Evolutionary conservation across 2,329 filamentous ascomycete species (phyloP), one percentile per base, ranked within the genome.

Genomic region (Emmonsiellopsis sp.): DNA sequence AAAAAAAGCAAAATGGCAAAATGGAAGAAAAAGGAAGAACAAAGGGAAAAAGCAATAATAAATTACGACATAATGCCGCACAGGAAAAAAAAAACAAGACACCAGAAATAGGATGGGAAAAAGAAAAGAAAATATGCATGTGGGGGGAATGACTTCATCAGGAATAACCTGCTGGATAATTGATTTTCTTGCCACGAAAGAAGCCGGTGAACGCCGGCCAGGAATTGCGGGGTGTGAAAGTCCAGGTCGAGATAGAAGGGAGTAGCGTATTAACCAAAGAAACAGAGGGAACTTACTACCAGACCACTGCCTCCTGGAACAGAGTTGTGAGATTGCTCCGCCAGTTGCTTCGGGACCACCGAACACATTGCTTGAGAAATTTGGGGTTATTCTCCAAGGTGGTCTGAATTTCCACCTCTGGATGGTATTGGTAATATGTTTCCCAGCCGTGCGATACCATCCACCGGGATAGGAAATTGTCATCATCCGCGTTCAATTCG

Each of bases 321-420:
- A 96, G 79, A 70, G 89, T 96, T 51, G 89, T 96, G 71, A 89
- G 85, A 71, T 97, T 97, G 76, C 90, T 95, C 67, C 92, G 81
- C 92, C 92, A 97, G 73, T 97, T 97, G 77, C 91, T 96, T 65
- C 92, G 84, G 43, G 93, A 90, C 92, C 92, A 97, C 47, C 92
- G 82, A 46, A 92, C 83, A 72, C 92, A 97, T 72, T 97, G 92
- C 67, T 89, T 92, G 58, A 97, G 76, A 66, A 95, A 97, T 66
- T 91, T 94, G 54, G 80, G 76, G 67, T 91, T 86, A 68, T 92
- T 87, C 70, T 96, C 92, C 41, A 97, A 79, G 2, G 91, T 96
- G 30, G 92, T 97, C 74, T 93, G 85, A 56, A 97, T 86, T 71
- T 94, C 88, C 63, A 89, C 94, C 67, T 94, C 89, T 47, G 80